These are phyloP conservation scores for Coemansia sp. DNA, from an alignment of 192 early-diverging fungal genomes.

Conservation along the genomic window DNA sequence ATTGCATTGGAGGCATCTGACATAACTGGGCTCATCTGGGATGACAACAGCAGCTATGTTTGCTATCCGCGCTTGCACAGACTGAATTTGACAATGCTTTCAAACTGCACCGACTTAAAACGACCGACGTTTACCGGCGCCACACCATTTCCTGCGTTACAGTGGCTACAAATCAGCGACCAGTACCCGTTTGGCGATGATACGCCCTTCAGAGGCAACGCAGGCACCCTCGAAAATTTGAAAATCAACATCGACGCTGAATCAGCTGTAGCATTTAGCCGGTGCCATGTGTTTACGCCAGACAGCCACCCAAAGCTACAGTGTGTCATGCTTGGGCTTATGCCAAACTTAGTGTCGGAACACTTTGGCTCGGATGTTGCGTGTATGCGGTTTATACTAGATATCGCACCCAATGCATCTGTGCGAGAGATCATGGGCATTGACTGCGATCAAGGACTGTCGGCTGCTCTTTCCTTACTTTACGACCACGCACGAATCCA, in stretches of 20 bases:
- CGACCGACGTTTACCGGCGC: background rate
- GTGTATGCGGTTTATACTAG: constrained; percentile 1
- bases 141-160: background rate
- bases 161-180: background rate
- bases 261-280: background rate
- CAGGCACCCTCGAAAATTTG: background rate
- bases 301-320: constrained; percentile 2
- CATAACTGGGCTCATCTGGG: background rate
- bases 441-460: background rate
- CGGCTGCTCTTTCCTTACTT: background rate
- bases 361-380: background rate
- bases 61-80: background rate
- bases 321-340: background rate
- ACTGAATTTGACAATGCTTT: background rate
- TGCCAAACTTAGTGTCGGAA: no score
- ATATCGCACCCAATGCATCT: background rate
- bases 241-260: background rate
- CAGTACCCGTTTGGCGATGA: constrained; percentile 8
- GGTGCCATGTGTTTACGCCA: background rate
- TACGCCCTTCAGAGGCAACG: constrained; percentile 3
- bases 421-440: background rate
- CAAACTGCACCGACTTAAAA: background rate
- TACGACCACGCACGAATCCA: background rate
- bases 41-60: background rate
- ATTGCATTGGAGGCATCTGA: background rate